phyloP scores from a whole-genome alignment of 176 grass and related monocot genomes.

The Aegilops speltoides region DNA sequence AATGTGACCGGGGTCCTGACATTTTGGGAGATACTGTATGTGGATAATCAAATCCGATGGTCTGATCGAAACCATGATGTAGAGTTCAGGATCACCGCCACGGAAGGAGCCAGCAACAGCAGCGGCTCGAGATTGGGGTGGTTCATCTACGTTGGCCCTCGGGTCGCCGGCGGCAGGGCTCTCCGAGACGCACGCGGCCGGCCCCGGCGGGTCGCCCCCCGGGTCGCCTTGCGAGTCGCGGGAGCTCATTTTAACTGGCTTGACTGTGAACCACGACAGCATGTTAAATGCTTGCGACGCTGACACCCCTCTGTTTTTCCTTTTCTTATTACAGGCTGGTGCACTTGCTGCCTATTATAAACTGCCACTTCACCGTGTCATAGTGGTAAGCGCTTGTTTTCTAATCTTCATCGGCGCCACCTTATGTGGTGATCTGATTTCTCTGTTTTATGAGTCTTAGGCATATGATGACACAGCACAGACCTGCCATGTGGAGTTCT shows the following conservation, averaged over 20 bases:
- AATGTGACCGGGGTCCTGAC: not conserved
- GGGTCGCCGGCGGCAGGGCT: no score
- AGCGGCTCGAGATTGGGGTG: no score
- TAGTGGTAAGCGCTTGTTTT: constrained; percentile 60
- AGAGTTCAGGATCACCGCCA: no score
- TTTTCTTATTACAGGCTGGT: constrained; percentile 60
- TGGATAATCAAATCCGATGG: not conserved
- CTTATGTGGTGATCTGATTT: constrained; percentile 10
- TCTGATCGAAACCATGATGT: not conserved
- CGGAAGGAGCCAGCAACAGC: no score
- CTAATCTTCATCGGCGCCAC: not conserved
- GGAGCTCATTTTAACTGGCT: constrained; percentile 22
- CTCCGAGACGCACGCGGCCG: no score
- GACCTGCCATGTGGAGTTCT: constrained; percentile 92
- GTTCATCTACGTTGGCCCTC: no score
- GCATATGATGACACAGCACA: constrained; percentile 79
- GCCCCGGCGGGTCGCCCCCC: no score
- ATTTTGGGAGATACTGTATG: not conserved
- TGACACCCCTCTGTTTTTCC: not conserved
- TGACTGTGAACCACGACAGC: not conserved
- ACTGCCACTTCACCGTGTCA: constrained; percentile 66
- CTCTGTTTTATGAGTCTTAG: constrained; percentile 42
- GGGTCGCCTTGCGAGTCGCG: no score
- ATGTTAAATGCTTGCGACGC: not conserved
- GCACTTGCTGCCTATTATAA: constrained; percentile 92